These are phyloP conservation scores for Tuber borchii DNA, from an alignment of 495 filamentous ascomycete genomes.

Conservation along the genomic window DNA sequence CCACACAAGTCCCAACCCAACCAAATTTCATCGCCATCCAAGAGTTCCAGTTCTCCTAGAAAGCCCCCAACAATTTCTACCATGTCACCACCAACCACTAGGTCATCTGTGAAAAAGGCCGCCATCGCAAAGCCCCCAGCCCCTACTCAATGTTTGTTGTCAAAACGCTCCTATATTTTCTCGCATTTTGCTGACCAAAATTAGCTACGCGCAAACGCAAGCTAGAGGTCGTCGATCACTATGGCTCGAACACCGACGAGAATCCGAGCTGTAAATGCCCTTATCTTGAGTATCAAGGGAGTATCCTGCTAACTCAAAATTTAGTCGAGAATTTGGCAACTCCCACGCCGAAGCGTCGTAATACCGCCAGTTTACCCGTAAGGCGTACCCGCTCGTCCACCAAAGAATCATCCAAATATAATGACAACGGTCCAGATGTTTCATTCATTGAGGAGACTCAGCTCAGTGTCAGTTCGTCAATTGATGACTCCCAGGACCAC, in stretches of 20 bases:
- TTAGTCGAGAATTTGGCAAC: constrained; percentile 16
- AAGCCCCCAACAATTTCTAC: not conserved
- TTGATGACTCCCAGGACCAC: constrained; percentile 14
- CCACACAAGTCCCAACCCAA: not conserved
- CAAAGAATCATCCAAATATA: constrained; percentile 12
- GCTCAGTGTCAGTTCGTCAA: constrained; percentile 26
- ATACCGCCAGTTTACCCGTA: not conserved
- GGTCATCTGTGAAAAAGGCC: constrained; percentile 21
- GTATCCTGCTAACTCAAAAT: not conserved
- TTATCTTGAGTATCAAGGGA: not conserved
- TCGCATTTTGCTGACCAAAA: not conserved
- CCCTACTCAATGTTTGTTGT: not conserved
- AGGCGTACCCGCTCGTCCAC: constrained; percentile 23
- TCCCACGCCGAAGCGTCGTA: constrained; percentile 30
- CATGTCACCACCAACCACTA: constrained; percentile 21
- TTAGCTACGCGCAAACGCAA: constrained; percentile 1
- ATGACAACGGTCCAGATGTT: constrained; percentile 18
- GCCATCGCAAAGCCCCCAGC: not conserved
- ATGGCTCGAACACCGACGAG: not conserved
- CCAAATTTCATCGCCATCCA: not conserved
- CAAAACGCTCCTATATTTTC: not conserved
- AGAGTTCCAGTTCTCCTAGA: not conserved
- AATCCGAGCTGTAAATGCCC: not conserved
- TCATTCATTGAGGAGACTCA: constrained; percentile 32
- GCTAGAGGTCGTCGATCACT: not conserved